Percentiles rank a stretch among this genome's conserved stretches.
phyloP scores from a whole-genome alignment of 2,329 filamentous ascomycete genomes.

The Fusarium praegraminearum region DNA sequence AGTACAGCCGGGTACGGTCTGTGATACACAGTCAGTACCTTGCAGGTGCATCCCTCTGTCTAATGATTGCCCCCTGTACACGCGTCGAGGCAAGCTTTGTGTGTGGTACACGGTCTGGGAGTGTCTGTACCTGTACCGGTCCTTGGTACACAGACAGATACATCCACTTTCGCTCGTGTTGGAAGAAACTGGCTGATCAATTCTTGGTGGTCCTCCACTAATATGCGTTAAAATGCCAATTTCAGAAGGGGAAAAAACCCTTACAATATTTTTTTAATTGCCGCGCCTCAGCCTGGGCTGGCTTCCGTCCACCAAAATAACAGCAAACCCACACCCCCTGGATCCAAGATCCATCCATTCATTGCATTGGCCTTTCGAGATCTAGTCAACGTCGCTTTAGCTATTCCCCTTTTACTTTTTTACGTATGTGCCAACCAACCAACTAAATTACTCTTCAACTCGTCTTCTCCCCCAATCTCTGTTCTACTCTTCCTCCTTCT shows the following conservation, averaged over 20 bases:
- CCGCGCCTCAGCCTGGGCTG: conserved; percentile 45
- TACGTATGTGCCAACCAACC: not conserved
- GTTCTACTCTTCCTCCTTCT: conserved; percentile 12
- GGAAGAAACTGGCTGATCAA: conserved; percentile 26
- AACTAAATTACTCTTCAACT: conserved; percentile 30
- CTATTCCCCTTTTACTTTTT: conserved; percentile 39
- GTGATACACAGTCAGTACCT: conserved; percentile 32
- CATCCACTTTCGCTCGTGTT: conserved; percentile 36
- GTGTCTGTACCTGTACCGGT: conserved; percentile 33
- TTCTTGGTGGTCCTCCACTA: conserved; percentile 33
- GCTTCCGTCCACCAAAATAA: conserved; percentile 24
- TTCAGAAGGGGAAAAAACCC: conserved; percentile 42
- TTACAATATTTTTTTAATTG: conserved; percentile 50
- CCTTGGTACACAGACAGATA: not conserved
- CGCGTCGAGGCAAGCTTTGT: conserved; percentile 39
- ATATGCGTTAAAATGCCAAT: conserved; percentile 44
- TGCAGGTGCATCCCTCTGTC: conserved; percentile 20
- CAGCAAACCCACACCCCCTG: conserved; percentile 34
- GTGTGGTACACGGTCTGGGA: conserved; percentile 27
- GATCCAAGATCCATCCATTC: conserved; percentile 19
- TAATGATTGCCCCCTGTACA: conserved; percentile 37
- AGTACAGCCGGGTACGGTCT: conserved; percentile 20
- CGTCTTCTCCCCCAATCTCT: conserved; percentile 15
- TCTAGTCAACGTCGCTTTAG: conserved; percentile 22
- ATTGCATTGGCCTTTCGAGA: conserved; percentile 17